These are phyloP conservation scores for Nicotiana knightiana DNA, from an alignment of 257 asterid species.

Conservation along the genomic window DNA sequence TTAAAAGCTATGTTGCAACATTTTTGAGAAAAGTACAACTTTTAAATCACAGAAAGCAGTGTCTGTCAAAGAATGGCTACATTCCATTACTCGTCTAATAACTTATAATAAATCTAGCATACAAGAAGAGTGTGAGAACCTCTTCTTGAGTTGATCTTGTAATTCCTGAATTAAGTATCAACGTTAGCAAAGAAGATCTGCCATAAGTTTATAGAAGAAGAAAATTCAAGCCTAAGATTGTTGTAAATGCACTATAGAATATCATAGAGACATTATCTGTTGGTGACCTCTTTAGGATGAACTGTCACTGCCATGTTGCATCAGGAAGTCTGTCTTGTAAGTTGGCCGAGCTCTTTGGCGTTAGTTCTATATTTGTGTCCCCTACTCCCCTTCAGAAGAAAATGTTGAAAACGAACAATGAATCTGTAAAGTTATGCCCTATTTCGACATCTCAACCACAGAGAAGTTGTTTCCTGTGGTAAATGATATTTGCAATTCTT, in stretches of 20 bases:
- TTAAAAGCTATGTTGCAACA: too few species aligned
- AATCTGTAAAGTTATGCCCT: too few species aligned
- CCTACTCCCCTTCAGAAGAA: background rate
- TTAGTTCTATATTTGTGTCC: background rate
- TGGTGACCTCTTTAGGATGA: background rate
- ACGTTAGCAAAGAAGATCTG: too few species aligned
- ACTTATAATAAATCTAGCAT: constrained; percentile 83
- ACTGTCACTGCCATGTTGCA: background rate
- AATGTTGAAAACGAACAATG: too few species aligned
- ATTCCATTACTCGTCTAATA: constrained; percentile 71
- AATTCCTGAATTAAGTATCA: too few species aligned
- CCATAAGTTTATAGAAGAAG: too few species aligned
- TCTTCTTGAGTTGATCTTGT: too few species aligned
- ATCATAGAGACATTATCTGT: too few species aligned
- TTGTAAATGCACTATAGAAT: too few species aligned
- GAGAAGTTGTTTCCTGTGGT: background rate
- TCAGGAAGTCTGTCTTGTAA: background rate
- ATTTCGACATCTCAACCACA: too few species aligned
- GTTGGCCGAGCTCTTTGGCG: background rate
- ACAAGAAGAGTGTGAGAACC: constrained; percentile 36
- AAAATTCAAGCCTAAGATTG: too few species aligned
- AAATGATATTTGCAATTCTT: background rate
- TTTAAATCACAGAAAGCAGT: constrained; percentile 25
- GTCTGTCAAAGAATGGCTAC: constrained; percentile 83
- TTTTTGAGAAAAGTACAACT: too few species aligned